Conservation (phyloP, 2,329 filamentous ascomycete species). For the Malbranchea cinnamomea region DNA sequence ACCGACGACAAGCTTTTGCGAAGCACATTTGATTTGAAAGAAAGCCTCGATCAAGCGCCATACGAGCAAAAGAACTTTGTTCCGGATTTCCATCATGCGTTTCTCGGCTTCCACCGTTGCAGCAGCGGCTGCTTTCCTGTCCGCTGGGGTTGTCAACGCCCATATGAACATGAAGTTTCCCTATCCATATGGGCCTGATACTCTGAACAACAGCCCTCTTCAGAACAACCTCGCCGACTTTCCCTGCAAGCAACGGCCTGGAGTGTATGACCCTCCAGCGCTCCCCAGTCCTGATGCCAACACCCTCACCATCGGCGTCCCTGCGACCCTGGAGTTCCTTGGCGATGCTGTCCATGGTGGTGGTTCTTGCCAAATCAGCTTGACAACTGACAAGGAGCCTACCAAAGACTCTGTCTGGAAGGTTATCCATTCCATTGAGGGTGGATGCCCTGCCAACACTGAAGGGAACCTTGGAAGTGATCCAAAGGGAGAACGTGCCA, state of each 20-base stretch:
- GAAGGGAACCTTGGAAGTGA: conserved; percentile 43
- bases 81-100: conserved; percentile 13
- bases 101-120: conserved; percentile 15
- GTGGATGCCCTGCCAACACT: conserved; percentile 60
- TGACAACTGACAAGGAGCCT: conserved; percentile 63
- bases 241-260: conserved; percentile 60
- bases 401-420: conserved; percentile 59
- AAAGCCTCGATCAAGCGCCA: not conserved
- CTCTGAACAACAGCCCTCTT: conserved; percentile 52
- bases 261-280: conserved; percentile 28
- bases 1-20: not conserved
- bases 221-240: conserved; percentile 48
- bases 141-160: conserved; percentile 44
- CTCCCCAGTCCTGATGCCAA: conserved; percentile 36
- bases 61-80: conserved; percentile 1
- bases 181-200: conserved; percentile 40
- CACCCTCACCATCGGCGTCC: conserved; percentile 47
- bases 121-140: conserved; percentile 35
- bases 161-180: conserved; percentile 66
- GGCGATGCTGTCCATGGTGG: conserved; percentile 74
- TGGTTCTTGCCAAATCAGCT: conserved; percentile 76
- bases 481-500: conserved; percentile 32
- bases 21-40: not conserved
- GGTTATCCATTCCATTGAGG: conserved; percentile 77
- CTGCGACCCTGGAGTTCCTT: conserved; percentile 47